A percentile compares a stretch with the other conserved stretches of the same genome.
Conservation (phyloP, 1,284 basidiomycete species). For the Moesziomyces antarcticus region DNA sequence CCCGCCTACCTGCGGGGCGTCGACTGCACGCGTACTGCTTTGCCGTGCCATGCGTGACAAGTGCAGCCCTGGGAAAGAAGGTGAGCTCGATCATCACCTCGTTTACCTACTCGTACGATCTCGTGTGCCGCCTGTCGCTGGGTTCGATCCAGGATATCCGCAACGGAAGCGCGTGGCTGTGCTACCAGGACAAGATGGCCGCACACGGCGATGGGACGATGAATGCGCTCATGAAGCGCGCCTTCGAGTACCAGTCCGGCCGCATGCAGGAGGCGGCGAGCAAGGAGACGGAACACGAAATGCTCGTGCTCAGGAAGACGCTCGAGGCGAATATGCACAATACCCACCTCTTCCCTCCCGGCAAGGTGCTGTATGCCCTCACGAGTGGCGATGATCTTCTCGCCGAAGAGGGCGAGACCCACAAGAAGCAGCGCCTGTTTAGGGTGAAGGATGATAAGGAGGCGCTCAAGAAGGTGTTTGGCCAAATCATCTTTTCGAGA, state of each 20-base stretch:
- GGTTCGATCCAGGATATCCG: constrained; percentile 81
- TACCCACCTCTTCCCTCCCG: constrained; percentile 80
- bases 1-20: constrained; percentile 75
- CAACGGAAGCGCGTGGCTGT: constrained; percentile 80
- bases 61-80: constrained; percentile 73
- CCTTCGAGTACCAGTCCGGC: constrained; percentile 52
- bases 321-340: constrained; percentile 85
- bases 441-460: constrained; percentile 20
- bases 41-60: constrained; percentile 79
- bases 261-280: constrained; percentile 10
- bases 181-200: constrained; percentile 72
- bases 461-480: constrained; percentile 73
- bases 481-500: constrained; percentile 80
- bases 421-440: constrained; percentile 31
- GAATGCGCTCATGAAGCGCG: constrained; percentile 49
- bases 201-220: constrained; percentile 26
- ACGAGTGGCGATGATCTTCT: constrained; percentile 73
- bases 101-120: constrained; percentile 83
- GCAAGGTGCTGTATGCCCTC: constrained; percentile 81
- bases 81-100: constrained; percentile 77
- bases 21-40: constrained; percentile 81
- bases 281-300: constrained; percentile 34
- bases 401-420: neutral
- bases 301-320: constrained; percentile 79
- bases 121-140: constrained; percentile 80